Evolutionary conservation across 2,329 filamentous ascomycete species (phyloP).

Genomic region (Alternaria alternata): DNA sequence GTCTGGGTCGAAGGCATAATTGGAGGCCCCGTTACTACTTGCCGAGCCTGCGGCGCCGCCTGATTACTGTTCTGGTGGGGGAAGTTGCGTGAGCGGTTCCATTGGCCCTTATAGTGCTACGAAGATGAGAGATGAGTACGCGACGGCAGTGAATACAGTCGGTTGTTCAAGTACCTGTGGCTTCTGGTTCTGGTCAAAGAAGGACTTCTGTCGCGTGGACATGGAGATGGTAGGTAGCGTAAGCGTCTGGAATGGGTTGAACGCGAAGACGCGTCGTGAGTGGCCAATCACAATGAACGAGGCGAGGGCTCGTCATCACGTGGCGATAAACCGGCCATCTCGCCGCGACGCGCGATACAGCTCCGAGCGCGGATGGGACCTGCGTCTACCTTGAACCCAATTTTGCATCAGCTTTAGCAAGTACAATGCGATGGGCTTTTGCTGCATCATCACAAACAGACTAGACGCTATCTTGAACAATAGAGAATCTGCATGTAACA

Average conservation of each 20-base stretch:
- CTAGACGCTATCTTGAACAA: too few relatives aligned
- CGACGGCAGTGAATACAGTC: background rate
- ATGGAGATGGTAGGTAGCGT: conserved; percentile 41
- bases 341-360: background rate
- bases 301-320: conserved; percentile 20
- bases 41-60: conserved; percentile 40
- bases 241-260: conserved; percentile 8
- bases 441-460: background rate
- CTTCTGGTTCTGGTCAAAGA: conserved; percentile 59
- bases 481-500: background rate
- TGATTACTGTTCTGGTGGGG: conserved; percentile 36
- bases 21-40: conserved; percentile 48
- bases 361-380: too few relatives aligned
- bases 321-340: conserved; percentile 9
- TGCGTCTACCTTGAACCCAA: background rate
- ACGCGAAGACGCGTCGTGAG: conserved; percentile 29
- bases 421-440: too few relatives aligned
- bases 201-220: conserved; percentile 60
- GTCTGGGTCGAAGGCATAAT: conserved; percentile 62
- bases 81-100: conserved; percentile 45
- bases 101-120: conserved; percentile 46
- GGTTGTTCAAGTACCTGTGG: conserved; percentile 46
- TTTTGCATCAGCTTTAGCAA: background rate
- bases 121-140: conserved; percentile 14
- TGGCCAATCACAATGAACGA: conserved; percentile 11